Base-by-base conservation (phyloP, 768 basidiomycete species). In the Pleurotus tuoliensis region DNA sequence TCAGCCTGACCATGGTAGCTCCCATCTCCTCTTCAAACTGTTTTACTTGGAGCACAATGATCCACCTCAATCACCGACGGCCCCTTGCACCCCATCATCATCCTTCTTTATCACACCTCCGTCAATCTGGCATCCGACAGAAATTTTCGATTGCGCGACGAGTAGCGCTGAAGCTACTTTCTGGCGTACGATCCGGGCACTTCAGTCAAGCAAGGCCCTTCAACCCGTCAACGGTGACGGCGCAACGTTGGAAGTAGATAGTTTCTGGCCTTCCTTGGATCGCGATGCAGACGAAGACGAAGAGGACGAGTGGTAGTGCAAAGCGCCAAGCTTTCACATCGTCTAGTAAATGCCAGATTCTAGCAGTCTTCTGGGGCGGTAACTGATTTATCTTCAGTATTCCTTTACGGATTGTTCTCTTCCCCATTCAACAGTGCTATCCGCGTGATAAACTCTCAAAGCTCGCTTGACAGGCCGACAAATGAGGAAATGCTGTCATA, bases 141-240 rank as follows among this genome's bases (percentile, higher is more conserved):
- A 86, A 40, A 60, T 74, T 13, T 76, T 81, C 9, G 88, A 92
- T 63, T 71, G 73, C 13, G 81, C 83, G 5, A 79, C 86, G 3
- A 58, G 62, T 6, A 68, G 78, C 62, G 90, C 86, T 2, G 85
- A 90, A 65, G 62, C 62, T n/a, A 68, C 76, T 2, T 88, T 84
- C 64, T 79, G 80, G 78, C 73, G 69, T 40, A 76, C 75, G 1
- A 34, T 34, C 30, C 30, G 30, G 9, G 30, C 30, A 9, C 30
- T 34, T 9, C 30, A 34, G 8, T 34, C 30, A 9, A 34, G 0
- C 7, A 9, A 9, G 30, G 30, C 8, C 2, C 30, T 34, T 34
- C 8, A 9, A 34, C 30, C 8, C 4, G 8, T 0, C 30, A 34
- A 34, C 30, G 9, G 30, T 34, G 30, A 11, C 30, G 30, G 30